phyloP scores from a whole-genome alignment of 2,329 filamentous ascomycete species.

The Diatrype stigma region DNA sequence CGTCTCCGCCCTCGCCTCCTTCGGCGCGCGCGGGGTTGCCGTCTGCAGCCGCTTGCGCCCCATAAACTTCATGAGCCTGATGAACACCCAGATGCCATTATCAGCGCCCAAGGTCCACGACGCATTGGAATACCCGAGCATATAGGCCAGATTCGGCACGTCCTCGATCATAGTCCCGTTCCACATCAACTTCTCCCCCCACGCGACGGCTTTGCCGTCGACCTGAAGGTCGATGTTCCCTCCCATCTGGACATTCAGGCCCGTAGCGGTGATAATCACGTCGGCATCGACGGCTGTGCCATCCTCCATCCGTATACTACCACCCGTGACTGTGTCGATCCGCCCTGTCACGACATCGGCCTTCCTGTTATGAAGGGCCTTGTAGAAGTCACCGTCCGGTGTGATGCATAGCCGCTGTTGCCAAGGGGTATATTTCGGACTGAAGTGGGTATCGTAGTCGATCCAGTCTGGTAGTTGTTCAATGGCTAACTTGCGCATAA shows the following conservation, averaged over 20 bases:
- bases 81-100: conserved; percentile 41
- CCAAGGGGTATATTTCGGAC: conserved; percentile 62
- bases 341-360: conserved; percentile 46
- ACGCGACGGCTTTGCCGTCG: conserved; percentile 40
- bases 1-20: neutral
- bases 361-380: conserved; percentile 41
- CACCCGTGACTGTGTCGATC: conserved; percentile 45
- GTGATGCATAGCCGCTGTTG: conserved; percentile 72
- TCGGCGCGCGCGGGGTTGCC: neutral
- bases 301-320: conserved; percentile 36
- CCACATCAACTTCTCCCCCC: conserved; percentile 43
- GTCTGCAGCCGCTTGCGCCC: conserved; percentile 4
- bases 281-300: conserved; percentile 46
- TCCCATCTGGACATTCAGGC: conserved; percentile 49
- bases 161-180: conserved; percentile 55
- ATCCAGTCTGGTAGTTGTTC: conserved; percentile 49
- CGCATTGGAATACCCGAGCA: conserved; percentile 57
- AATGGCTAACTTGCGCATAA: conserved; percentile 43
- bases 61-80: conserved; percentile 47
- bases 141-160: conserved; percentile 52
- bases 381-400: conserved; percentile 53
- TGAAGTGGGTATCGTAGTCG: conserved; percentile 59
- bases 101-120: conserved; percentile 60
- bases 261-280: conserved; percentile 60
- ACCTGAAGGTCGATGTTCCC: conserved; percentile 46